phyloP scores from a whole-genome alignment of 306 rosid genomes.

The Trichosanthes truncata region DNA sequence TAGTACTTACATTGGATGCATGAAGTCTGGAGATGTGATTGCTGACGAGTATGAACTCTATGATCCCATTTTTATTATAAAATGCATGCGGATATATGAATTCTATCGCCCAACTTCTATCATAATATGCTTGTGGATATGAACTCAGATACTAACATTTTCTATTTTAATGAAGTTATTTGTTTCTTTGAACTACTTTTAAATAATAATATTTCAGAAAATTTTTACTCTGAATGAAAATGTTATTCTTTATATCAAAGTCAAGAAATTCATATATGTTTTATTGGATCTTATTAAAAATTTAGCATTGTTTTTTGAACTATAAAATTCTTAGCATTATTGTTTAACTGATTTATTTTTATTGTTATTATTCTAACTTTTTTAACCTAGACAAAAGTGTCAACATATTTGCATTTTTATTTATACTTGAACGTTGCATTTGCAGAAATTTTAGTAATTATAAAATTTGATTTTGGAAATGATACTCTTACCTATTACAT shows the following conservation, averaged over 20 bases:
- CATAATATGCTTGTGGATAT: neutral
- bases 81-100: neutral
- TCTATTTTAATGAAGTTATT: neutral
- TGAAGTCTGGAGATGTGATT: conserved; percentile 96
- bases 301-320: neutral
- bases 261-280: neutral
- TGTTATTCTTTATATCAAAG: neutral
- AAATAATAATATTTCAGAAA: neutral
- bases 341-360: neutral
- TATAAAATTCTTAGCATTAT: neutral
- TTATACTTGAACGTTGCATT: neutral
- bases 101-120: neutral
- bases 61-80: conserved; percentile 5
- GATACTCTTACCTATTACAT: neutral
- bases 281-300: neutral
- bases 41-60: conserved; percentile 60
- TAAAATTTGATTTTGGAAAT: neutral
- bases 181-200: neutral
- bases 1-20: conserved; percentile 87
- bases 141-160: neutral
- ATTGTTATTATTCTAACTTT: neutral
- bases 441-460: neutral
- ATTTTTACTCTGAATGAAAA: neutral
- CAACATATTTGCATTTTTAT: neutral
- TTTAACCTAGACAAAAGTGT: neutral